phyloP scores from a whole-genome alignment of 805 yeast genomes.

The Kodamaea neixiangensis region DNA sequence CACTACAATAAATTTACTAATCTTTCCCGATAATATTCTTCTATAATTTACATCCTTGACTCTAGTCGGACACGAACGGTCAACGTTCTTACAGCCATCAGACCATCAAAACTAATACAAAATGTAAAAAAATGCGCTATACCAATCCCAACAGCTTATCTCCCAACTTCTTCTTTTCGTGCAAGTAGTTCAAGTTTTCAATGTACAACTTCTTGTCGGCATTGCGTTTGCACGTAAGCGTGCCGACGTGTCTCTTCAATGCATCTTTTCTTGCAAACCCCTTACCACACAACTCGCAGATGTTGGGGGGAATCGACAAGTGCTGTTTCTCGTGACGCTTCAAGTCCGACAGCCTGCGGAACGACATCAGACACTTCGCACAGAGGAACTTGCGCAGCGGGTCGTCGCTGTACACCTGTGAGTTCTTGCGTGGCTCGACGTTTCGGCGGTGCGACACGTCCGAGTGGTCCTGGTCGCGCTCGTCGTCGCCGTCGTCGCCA shows the following conservation, averaged over 20 bases:
- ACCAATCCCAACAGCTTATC: conserved; percentile 5
- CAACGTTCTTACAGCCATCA: background rate
- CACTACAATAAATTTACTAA: background rate
- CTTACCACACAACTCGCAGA: conserved; percentile 74
- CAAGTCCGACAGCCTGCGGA: conserved; percentile 67
- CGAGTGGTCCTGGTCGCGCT: conserved; percentile 6
- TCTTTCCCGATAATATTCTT: background rate
- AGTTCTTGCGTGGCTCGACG: conserved; percentile 7
- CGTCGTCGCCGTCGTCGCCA: conserved; percentile 10
- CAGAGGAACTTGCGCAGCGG: conserved; percentile 52
- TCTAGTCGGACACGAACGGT: background rate
- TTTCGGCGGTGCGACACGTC: conserved; percentile 1
- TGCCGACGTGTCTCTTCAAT: conserved; percentile 70
- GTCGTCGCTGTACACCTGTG: conserved; percentile 11
- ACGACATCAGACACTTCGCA: conserved; percentile 58
- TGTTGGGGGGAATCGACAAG: conserved; percentile 67
- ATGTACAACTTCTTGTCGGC: conserved; percentile 51
- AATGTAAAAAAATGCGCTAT: background rate
- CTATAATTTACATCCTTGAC: background rate
- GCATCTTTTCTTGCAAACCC: conserved; percentile 87
- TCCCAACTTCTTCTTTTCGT: conserved; percentile 8
- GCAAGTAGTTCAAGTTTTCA: conserved; percentile 33
- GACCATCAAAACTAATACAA: background rate
- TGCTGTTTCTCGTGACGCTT: conserved; percentile 79
- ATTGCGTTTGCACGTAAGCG: conserved; percentile 73